Evolutionary conservation across 768 basidiomycete species (phyloP).

Genomic region (Psilocybe tampanensis): DNA sequence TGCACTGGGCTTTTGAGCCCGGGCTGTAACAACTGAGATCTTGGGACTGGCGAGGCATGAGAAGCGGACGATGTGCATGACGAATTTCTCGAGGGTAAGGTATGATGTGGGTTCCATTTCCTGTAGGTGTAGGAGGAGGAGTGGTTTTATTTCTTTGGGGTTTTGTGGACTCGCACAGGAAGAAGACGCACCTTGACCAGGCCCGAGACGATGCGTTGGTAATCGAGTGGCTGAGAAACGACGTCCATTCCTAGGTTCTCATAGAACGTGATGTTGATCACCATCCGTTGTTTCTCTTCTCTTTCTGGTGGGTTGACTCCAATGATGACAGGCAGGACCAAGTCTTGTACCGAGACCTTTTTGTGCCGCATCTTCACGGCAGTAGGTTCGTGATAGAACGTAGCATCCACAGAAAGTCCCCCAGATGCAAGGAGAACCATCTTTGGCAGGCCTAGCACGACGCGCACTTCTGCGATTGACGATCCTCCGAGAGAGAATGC

Average conservation of each 20-base stretch:
- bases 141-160: not conserved
- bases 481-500: constrained; percentile 42
- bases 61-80: constrained; percentile 44
- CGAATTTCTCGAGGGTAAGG: constrained; percentile 65
- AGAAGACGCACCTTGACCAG: constrained; percentile 33
- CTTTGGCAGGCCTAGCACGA: constrained; percentile 48
- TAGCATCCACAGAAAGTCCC: constrained; percentile 43
- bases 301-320: constrained; percentile 76
- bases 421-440: constrained; percentile 50
- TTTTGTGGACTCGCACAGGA: too few species aligned
- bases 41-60: constrained; percentile 34
- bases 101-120: constrained; percentile 51
- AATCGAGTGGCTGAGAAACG: constrained; percentile 34
- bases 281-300: constrained; percentile 61
- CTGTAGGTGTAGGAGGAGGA: constrained; percentile 17
- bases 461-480: constrained; percentile 37
- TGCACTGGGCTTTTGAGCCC: constrained; percentile 72
- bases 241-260: constrained; percentile 24
- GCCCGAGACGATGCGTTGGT: constrained; percentile 35
- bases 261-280: constrained; percentile 51
- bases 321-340: constrained; percentile 59
- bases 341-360: constrained; percentile 43
- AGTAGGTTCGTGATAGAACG: too few species aligned
- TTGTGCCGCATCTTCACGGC: too few species aligned
- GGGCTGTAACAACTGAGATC: constrained; percentile 47